These are phyloP conservation scores for Biscogniauxia marginata DNA, from an alignment of 2,329 filamentous ascomycete genomes.

Conservation along the genomic window DNA sequence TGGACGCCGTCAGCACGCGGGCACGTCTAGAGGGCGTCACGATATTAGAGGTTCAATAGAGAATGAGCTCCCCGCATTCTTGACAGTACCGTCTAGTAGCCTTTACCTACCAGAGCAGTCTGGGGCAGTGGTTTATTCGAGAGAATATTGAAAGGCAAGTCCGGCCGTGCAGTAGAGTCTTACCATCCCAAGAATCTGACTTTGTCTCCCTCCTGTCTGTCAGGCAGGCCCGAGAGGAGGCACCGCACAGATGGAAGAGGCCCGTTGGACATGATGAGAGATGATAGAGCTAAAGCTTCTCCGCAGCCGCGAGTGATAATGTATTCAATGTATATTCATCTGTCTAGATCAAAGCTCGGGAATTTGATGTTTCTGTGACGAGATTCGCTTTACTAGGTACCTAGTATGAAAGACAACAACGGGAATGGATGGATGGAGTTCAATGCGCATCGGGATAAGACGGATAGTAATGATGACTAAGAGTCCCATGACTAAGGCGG, in stretches of 20 bases:
- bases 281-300: no score
- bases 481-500: constrained; percentile 4
- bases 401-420: background rate
- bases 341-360: background rate
- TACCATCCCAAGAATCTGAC: constrained; percentile 92
- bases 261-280: constrained; percentile 48
- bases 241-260: constrained; percentile 65
- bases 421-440: background rate
- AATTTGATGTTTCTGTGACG: background rate
- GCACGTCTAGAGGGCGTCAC: background rate
- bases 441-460: background rate
- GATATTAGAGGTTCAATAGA: constrained; percentile 1
- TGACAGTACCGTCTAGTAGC: background rate
- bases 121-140: background rate
- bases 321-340: no score
- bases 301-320: no score
- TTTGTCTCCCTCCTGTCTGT: constrained; percentile 62
- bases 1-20: constrained; percentile 12
- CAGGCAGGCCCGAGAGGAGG: constrained; percentile 61
- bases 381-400: no score
- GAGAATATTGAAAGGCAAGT: background rate
- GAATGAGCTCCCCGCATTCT: background rate
- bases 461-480: no score
- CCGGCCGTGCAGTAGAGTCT: constrained; percentile 33
- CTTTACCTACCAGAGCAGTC: background rate